Evolutionary conservation across 2,329 filamentous ascomycete species (phyloP).

Genomic region (Scedosporium boydii): DNA sequence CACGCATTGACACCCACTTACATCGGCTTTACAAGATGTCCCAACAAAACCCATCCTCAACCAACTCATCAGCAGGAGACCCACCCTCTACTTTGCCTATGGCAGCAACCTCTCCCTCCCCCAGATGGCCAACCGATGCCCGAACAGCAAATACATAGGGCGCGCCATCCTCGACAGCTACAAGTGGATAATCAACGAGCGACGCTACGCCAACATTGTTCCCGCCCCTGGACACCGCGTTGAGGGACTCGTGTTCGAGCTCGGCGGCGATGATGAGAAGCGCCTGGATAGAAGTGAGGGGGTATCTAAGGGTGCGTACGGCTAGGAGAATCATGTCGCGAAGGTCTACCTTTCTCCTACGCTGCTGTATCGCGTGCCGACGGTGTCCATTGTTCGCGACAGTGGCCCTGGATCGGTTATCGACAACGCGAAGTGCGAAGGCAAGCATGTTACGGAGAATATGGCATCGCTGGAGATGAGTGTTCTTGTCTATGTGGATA

Average conservation of each 20-base stretch:
- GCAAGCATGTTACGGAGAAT: too few species aligned
- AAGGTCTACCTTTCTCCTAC: too few species aligned
- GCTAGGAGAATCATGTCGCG: too few species aligned
- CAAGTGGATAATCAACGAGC: conserved; percentile 36
- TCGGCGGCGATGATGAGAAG: not conserved
- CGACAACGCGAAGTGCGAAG: too few species aligned
- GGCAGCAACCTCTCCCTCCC: conserved; percentile 34
- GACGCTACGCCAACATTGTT: conserved; percentile 33
- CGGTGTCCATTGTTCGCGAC: too few species aligned
- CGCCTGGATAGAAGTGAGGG: not conserved
- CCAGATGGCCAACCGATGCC: conserved; percentile 35
- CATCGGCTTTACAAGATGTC: not conserved
- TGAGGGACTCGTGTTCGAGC: not conserved
- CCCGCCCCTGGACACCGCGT: not conserved
- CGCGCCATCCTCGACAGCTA: conserved; percentile 26
- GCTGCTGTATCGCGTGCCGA: too few species aligned
- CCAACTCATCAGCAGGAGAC: not conserved
- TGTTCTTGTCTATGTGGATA: too few species aligned
- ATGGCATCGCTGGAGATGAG: too few species aligned
- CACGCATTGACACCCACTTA: too few species aligned
- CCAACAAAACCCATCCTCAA: not conserved
- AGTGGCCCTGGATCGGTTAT: too few species aligned
- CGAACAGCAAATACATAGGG: conserved; percentile 28
- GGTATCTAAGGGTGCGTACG: too few species aligned
- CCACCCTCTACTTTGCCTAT: conserved; percentile 32